Evolutionary conservation across 1,284 basidiomycete species (phyloP).

Genomic region (Heliocybe sulcata): DNA sequence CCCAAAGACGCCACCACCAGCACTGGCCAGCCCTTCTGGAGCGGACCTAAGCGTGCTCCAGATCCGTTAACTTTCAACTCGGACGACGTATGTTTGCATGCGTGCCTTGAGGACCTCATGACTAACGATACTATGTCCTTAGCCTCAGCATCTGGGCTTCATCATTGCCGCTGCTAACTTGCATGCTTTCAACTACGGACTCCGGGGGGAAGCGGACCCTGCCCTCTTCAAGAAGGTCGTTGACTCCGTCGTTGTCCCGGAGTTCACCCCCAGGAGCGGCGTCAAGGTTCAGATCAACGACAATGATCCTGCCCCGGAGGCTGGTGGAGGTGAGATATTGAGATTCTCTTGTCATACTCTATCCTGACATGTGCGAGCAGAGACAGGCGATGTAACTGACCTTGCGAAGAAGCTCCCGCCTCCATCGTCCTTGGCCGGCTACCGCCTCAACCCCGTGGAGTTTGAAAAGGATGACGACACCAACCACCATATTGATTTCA

Average conservation of each 20-base stretch:
- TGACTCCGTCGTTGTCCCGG: constrained; percentile 84
- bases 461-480: constrained; percentile 99
- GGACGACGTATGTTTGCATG: constrained; percentile 58
- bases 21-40: constrained; percentile 94
- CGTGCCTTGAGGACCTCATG: not conserved
- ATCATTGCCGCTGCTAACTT: constrained; percentile 94
- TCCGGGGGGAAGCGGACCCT: constrained; percentile 85
- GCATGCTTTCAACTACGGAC: constrained; percentile 97
- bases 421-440: constrained; percentile 89
- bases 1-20: constrained; percentile 90
- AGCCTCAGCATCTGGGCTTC: constrained; percentile 87
- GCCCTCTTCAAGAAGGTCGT: constrained; percentile 80
- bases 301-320: constrained; percentile 75
- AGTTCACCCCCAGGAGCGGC: constrained; percentile 89
- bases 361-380: constrained; percentile 17
- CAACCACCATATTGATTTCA: constrained; percentile 99
- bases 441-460: constrained; percentile 90
- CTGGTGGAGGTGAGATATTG: constrained; percentile 22
- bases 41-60: constrained; percentile 97
- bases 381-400: constrained; percentile 47
- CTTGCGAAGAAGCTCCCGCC: constrained; percentile 70
- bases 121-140: constrained; percentile 7
- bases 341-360: constrained; percentile 5
- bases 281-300: constrained; percentile 96
- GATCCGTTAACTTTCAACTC: constrained; percentile 86